Evolutionary conservation across 345 rosid genomes (phyloP).

Genomic region (Microcos paniculata): DNA sequence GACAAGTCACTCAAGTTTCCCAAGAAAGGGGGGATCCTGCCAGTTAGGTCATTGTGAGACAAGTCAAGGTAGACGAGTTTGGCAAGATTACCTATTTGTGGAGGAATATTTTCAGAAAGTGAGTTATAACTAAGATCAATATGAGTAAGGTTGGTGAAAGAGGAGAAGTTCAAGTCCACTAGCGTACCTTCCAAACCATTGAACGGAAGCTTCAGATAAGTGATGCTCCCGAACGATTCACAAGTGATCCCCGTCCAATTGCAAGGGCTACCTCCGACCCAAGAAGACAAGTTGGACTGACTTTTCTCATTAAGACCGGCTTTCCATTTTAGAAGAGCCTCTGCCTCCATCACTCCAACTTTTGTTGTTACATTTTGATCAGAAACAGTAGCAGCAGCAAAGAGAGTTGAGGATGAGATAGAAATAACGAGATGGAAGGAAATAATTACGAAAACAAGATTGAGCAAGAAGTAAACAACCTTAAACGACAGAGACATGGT

Average conservation of each 20-base stretch:
- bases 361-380: too few species aligned
- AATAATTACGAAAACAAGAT: too few species aligned
- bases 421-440: too few species aligned
- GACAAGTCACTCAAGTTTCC: not conserved
- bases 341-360: too few species aligned
- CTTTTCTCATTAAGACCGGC: too few species aligned
- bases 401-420: too few species aligned
- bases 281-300: too few species aligned
- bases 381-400: too few species aligned
- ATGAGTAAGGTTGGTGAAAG: not conserved
- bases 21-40: not conserved
- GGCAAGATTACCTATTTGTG: not conserved
- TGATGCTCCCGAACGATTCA: not conserved
- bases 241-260: not conserved
- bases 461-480: too few species aligned
- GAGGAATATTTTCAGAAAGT: not conserved
- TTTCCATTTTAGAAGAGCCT: too few species aligned
- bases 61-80: not conserved
- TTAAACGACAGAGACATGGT: too few species aligned
- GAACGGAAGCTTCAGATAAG: not conserved
- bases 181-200: not conserved
- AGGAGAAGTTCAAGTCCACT: not conserved
- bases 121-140: not conserved
- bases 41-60: not conserved
- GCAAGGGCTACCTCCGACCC: too few species aligned